These are phyloP conservation scores for Moesziomyces antarcticus DNA, from an alignment of 1,284 basidiomycete genomes.

Conservation along the genomic window DNA sequence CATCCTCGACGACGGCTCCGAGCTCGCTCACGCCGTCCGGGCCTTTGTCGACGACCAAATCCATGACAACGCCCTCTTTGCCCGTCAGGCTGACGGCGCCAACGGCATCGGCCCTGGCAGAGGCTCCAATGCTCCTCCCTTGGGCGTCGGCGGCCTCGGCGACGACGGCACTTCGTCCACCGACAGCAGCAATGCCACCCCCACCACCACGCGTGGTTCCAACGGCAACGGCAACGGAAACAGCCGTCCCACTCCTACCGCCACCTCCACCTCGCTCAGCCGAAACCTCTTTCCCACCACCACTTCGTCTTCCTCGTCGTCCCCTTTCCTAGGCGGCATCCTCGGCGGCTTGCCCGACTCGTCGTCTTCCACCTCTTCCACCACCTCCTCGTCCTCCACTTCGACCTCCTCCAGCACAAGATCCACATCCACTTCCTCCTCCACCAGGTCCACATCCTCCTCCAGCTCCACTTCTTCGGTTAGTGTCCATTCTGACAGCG, in stretches of 20 bases:
- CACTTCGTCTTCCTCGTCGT: conserved; percentile 12
- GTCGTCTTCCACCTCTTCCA: conserved; percentile 14
- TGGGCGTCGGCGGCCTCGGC: conserved; percentile 13
- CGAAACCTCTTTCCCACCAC: conserved; percentile 25
- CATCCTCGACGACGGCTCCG: conserved; percentile 43
- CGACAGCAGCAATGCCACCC: conserved; percentile 5
- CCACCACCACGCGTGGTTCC: conserved; percentile 17
- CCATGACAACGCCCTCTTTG: conserved; percentile 10
- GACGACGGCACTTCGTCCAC: background rate
- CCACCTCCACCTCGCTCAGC: conserved; percentile 7
- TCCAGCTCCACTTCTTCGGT: conserved; percentile 24
- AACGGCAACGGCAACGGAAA: conserved; percentile 9
- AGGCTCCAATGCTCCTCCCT: conserved; percentile 9
- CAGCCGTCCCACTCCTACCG: conserved; percentile 13
- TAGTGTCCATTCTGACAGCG: conserved; percentile 26
- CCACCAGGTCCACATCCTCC: conserved; percentile 24
- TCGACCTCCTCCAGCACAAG: conserved; percentile 24
- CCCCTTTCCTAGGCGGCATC: conserved; percentile 1
- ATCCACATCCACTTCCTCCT: conserved; percentile 18
- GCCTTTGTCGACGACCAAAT: conserved; percentile 18
- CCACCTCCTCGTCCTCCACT: conserved; percentile 10
- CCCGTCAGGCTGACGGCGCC: conserved; percentile 34
- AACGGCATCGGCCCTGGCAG: conserved; percentile 21
- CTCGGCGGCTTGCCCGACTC: background rate
- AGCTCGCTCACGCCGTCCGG: conserved; percentile 32